Evolutionary conservation across 148 eudicot genomes (phyloP).

Genomic region (Rhododendron henanense): DNA sequence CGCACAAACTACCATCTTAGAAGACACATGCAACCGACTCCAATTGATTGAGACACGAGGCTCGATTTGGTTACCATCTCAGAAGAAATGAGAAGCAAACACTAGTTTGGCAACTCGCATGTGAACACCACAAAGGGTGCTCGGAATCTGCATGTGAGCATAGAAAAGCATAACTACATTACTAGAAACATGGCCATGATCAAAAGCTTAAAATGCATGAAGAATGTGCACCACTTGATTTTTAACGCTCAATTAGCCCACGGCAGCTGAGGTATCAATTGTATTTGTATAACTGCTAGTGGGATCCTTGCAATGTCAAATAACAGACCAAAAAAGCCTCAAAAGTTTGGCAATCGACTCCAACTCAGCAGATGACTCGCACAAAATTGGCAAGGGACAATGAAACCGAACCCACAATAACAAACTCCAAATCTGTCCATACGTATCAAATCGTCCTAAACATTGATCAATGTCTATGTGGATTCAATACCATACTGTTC

Average conservation of each 20-base stretch:
- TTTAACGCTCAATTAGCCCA: background rate
- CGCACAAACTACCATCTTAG: background rate
- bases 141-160: background rate
- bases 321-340: background rate
- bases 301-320: background rate
- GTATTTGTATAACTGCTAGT: background rate
- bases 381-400: background rate
- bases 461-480: background rate
- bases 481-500: background rate
- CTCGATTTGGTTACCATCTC: background rate
- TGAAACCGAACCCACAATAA: background rate
- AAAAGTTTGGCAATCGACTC: background rate
- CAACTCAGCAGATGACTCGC: background rate
- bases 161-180: background rate
- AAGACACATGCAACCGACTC: background rate
- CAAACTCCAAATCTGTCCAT: background rate
- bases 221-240: background rate
- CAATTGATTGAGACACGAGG: background rate
- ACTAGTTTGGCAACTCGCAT: background rate
- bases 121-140: background rate
- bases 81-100: background rate
- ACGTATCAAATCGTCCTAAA: background rate
- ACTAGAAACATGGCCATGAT: background rate
- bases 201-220: background rate
- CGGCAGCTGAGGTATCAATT: background rate